Conservation (phyloP, 306 rosid species). For the Medicago ruthenica region DNA sequence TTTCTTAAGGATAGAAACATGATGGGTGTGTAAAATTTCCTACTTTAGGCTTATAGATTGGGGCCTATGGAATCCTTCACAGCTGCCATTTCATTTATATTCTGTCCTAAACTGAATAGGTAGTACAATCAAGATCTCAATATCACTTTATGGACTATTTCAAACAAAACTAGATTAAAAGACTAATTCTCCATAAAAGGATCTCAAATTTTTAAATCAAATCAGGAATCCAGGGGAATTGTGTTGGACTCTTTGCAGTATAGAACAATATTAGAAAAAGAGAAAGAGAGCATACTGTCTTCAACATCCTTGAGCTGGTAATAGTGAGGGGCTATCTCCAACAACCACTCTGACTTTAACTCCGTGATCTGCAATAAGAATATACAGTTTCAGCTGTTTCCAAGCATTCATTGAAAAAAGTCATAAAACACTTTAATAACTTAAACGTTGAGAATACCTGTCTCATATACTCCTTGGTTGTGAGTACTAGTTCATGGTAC, state of each 20-base stretch:
- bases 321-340: conserved; percentile 95
- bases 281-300: conserved; percentile 68
- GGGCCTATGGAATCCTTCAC: background rate
- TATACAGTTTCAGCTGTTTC: conserved; percentile 37
- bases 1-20: background rate
- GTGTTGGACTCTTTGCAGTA: background rate
- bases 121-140: background rate
- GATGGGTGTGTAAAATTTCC: background rate
- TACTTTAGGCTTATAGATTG: background rate
- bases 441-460: conserved; percentile 57
- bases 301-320: conserved; percentile 95
- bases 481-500: conserved; percentile 91
- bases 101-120: background rate
- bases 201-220: conserved; percentile 2
- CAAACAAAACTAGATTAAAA: conserved; percentile 11
- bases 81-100: background rate
- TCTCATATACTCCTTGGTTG: conserved; percentile 95
- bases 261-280: conserved; percentile 37
- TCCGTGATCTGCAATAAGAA: conserved; percentile 71
- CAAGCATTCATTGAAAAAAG: conserved; percentile 24
- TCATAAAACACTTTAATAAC: conserved; percentile 7
- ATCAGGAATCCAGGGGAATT: conserved; percentile 6
- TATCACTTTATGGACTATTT: conserved; percentile 2
- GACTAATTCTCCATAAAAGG: background rate
- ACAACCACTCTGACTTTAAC: conserved; percentile 90